Base-by-base conservation (phyloP, 2,329 filamentous ascomycete genomes). In the Fusarium sp. region DNA sequence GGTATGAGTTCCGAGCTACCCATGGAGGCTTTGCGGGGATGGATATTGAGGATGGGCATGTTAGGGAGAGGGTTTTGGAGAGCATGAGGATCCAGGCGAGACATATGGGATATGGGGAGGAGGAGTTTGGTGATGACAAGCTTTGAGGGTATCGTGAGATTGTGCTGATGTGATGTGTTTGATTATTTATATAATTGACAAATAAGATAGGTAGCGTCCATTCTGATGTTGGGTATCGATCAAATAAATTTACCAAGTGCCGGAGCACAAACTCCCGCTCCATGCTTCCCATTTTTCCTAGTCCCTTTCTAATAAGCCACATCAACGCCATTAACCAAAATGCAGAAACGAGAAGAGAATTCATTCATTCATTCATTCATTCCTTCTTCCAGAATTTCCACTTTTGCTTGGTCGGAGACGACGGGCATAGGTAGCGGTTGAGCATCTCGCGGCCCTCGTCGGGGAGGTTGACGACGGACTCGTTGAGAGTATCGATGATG, bases 31-130 rank as follows among this genome's bases (percentile, higher is more conserved):
- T 93, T 61, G 68, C 80, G 3, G 85, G 84, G 0, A 81, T 83
- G 69, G 89, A 92, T 67, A 85, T 92, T 3, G 77, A 81, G 55
- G 80, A 79, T 60, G 66, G 69, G 6, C 77, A 81, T 61, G 79
- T 91, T 50, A 92, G 90, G 78, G 71, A 73, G 56, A 83, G 89
- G 62, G 82, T 94, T 25, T 69, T 93, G 70, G 85, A 92, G 58
- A 93, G 91, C 72, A 91, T 91, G 83, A 85, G 91, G 79, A 90
- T 92, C 19, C 90, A 92, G 71, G 79, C 88, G 3, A 78, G 72
- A 64, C 78, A 75, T 22, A 82, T 81, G 70, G 85, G 85, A 0
- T 78, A 82, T 65, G 71, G 55, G 7, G 69, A 72, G 3, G 80
- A 83, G 44, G 71, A 72, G 0, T 70, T 85, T 24, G 60, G 81